Evolutionary conservation across 306 rosid species (phyloP).

Genomic region (Vigna nakashimae): DNA sequence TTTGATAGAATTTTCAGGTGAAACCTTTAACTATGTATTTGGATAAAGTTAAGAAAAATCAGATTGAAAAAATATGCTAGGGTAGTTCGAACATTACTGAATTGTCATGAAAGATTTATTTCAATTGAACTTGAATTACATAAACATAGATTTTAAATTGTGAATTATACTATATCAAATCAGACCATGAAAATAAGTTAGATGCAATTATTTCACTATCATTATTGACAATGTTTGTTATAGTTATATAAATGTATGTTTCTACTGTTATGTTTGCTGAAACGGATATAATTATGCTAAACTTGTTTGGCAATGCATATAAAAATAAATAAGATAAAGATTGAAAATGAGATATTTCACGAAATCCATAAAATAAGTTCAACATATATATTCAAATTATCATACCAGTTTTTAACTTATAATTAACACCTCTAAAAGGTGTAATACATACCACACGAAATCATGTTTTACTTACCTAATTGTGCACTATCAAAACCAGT

Average conservation of each 20-base stretch:
- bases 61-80: slow-evolving; percentile 18
- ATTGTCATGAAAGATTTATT: slow-evolving; percentile 31
- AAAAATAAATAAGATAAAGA: slow-evolving; percentile 18
- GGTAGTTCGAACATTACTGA: slow-evolving; percentile 4
- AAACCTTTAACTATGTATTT: background rate
- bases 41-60: slow-evolving; percentile 6
- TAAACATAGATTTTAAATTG: slow-evolving; percentile 5
- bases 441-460: no score
- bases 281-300: slow-evolving; percentile 1
- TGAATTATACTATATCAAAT: slow-evolving; percentile 32
- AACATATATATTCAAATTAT: no score
- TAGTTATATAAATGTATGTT: slow-evolving; percentile 1
- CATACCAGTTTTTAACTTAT: no score
- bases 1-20: background rate
- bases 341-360: slow-evolving; percentile 29
- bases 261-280: slow-evolving; percentile 12
- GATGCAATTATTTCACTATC: slow-evolving; percentile 26
- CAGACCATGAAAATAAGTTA: slow-evolving; percentile 24
- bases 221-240: no score
- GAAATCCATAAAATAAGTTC: slow-evolving; percentile 22
- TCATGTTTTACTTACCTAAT: no score
- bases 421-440: no score
- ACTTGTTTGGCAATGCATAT: slow-evolving; percentile 1
- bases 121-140: slow-evolving; percentile 13
- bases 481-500: no score